Evolutionary conservation across 768 basidiomycete genomes (phyloP).

Genomic region (Suillus subluteus): DNA sequence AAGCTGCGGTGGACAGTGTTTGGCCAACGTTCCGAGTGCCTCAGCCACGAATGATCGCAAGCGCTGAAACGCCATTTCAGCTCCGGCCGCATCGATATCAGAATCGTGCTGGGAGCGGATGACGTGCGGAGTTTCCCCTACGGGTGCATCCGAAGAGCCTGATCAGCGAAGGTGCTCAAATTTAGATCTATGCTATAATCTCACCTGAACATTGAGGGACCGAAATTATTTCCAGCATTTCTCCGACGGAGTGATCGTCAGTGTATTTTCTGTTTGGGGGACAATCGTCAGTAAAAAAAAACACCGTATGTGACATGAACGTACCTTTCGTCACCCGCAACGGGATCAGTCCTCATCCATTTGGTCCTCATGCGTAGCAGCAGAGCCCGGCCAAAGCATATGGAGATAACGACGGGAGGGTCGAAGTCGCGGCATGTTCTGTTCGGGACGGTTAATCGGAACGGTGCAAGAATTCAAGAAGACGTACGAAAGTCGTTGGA

Average conservation of each 20-base stretch:
- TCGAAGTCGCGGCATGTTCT: background rate
- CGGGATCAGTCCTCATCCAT: background rate
- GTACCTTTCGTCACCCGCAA: background rate
- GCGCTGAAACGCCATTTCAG: background rate
- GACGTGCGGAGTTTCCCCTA: background rate
- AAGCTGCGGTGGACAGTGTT: background rate
- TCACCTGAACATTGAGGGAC: background rate
- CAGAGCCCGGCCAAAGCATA: background rate
- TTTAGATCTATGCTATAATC: background rate
- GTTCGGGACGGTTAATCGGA: background rate
- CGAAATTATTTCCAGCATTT: no score
- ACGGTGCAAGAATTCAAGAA: background rate
- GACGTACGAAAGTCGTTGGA: background rate
- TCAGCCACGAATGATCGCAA: background rate
- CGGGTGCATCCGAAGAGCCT: background rate
- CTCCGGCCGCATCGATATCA: background rate
- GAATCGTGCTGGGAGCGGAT: no score
- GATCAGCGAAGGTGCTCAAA: background rate
- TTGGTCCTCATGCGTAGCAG: background rate
- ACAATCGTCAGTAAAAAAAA: background rate
- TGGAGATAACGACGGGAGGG: constrained; percentile 4
- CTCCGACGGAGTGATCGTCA: no score
- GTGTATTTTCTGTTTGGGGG: background rate
- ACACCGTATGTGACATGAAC: background rate
- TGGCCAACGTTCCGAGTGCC: background rate